Conservation (phyloP, 768 basidiomycete species). For the Suillus subalutaceus region DNA sequence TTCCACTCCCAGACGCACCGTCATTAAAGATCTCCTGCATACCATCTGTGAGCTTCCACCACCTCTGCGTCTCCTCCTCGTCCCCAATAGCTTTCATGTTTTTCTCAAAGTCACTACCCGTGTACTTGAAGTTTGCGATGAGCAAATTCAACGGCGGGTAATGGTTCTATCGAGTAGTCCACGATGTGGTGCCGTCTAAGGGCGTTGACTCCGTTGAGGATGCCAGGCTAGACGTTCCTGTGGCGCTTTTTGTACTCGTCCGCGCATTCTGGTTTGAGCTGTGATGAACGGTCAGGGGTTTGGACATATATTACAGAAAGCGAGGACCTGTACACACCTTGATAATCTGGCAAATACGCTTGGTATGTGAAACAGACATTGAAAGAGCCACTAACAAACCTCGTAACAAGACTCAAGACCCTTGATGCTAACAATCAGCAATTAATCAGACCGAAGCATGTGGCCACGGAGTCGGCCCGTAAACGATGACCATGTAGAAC, state of each 20-base stretch:
- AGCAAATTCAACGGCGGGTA: conserved; percentile 64
- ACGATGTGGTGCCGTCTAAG: conserved; percentile 62
- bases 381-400: not conserved
- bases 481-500: too few relatives aligned
- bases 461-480: not conserved
- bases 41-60: conserved; percentile 72
- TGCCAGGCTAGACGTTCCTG: conserved; percentile 66
- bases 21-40: conserved; percentile 81
- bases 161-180: conserved; percentile 77
- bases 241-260: conserved; percentile 63
- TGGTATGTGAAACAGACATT: conserved; percentile 26
- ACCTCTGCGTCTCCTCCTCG: conserved; percentile 69
- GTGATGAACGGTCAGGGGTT: not conserved
- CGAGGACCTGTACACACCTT: conserved; percentile 43
- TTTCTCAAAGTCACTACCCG: conserved; percentile 59
- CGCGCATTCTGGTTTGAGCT: conserved; percentile 58
- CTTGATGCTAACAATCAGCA: not conserved
- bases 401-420: not conserved
- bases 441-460: not conserved
- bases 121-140: conserved; percentile 82
- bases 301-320: not conserved
- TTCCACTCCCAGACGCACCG: conserved; percentile 70
- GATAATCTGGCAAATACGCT: conserved; percentile 74
- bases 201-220: conserved; percentile 49
- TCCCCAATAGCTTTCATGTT: conserved; percentile 68